Conservation (phyloP, 805 yeast genomes). For the Candida taoyuanica region DNA sequence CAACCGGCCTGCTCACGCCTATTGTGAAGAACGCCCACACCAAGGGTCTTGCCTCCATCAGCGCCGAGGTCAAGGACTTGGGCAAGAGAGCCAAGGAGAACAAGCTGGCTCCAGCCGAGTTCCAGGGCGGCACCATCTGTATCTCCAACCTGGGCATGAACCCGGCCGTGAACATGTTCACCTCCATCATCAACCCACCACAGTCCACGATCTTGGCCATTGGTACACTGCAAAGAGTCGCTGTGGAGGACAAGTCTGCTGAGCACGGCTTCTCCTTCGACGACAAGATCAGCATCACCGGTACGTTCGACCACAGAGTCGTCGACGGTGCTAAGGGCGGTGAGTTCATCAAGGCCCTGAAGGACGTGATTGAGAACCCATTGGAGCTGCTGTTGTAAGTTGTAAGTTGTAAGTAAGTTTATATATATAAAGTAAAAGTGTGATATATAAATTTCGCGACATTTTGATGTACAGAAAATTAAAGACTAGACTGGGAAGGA, state of each 20-base stretch:
- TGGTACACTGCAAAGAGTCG: constrained; percentile 88
- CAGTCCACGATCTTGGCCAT: constrained; percentile 92
- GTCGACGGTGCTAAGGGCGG: constrained; percentile 98
- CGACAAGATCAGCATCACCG: constrained; percentile 86
- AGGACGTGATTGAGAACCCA: constrained; percentile 91
- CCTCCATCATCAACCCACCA: constrained; percentile 97
- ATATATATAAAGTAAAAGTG: no score
- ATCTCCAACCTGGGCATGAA: constrained; percentile 99
- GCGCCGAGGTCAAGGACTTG: constrained; percentile 80
- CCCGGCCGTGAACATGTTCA: constrained; percentile 85
- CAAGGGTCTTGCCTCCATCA: constrained; percentile 81
- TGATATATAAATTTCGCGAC: neutral
- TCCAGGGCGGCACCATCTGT: constrained; percentile 98
- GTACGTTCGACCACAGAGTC: constrained; percentile 96
- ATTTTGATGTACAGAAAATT: neutral
- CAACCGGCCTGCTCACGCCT: constrained; percentile 95
- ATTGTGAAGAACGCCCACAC: constrained; percentile 84
- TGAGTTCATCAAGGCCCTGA: constrained; percentile 91
- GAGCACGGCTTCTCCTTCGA: constrained; percentile 92
- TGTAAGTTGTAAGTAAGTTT: no score
- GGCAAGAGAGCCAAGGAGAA: constrained; percentile 95
- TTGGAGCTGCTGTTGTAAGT: constrained; percentile 78
- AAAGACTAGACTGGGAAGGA: neutral
- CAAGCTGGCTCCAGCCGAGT: constrained; percentile 92
- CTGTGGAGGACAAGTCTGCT: constrained; percentile 86